Percentiles rank a stretch among this genome's conserved stretches.
phyloP scores from a whole-genome alignment of 1,139 yeast genomes.

The Wickerhamiella infanticola region DNA sequence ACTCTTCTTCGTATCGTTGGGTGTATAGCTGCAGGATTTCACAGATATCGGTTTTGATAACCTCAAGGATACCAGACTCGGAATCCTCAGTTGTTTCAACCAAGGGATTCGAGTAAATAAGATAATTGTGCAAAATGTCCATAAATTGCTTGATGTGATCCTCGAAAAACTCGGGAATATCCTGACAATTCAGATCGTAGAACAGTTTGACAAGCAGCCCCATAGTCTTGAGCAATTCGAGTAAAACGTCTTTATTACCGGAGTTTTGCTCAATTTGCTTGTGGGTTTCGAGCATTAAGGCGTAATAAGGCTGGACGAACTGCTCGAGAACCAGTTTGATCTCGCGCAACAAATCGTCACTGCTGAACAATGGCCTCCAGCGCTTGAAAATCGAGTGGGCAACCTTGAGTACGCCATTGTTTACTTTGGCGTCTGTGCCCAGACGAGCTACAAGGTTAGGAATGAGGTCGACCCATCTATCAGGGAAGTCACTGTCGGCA shows the following conservation, averaged over 20 bases:
- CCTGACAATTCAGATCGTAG: slow-evolving; percentile 92
- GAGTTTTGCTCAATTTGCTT: slow-evolving; percentile 37
- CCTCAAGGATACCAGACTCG: slow-evolving; percentile 54
- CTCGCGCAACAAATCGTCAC: slow-evolving; percentile 78
- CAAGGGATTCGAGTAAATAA: slow-evolving; percentile 41
- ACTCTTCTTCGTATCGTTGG: slow-evolving; percentile 82
- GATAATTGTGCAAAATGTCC: slow-evolving; percentile 67
- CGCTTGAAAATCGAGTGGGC: slow-evolving; percentile 92
- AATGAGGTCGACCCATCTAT: slow-evolving; percentile 65
- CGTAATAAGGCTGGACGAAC: slow-evolving; percentile 69
- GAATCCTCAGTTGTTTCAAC: slow-evolving; percentile 43
- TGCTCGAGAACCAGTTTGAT: slow-evolving; percentile 75
- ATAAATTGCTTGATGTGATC: slow-evolving; percentile 70
- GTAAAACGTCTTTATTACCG: slow-evolving; percentile 30
- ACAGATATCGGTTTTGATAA: slow-evolving; percentile 67
- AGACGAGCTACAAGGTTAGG: slow-evolving; percentile 57
- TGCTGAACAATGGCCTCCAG: slow-evolving; percentile 90
- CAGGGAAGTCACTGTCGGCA: slow-evolving; percentile 94
- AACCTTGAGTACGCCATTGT: slow-evolving; percentile 76
- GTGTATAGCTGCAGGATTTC: slow-evolving; percentile 77
- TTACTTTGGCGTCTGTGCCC: slow-evolving; percentile 43
- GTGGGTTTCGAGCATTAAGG: slow-evolving; percentile 52
- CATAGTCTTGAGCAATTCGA: slow-evolving; percentile 46
- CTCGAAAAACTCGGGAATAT: slow-evolving; percentile 94
- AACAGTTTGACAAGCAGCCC: slow-evolving; percentile 62